phyloP scores from a whole-genome alignment of 768 basidiomycete species.

The Cytidiella melzeri region DNA sequence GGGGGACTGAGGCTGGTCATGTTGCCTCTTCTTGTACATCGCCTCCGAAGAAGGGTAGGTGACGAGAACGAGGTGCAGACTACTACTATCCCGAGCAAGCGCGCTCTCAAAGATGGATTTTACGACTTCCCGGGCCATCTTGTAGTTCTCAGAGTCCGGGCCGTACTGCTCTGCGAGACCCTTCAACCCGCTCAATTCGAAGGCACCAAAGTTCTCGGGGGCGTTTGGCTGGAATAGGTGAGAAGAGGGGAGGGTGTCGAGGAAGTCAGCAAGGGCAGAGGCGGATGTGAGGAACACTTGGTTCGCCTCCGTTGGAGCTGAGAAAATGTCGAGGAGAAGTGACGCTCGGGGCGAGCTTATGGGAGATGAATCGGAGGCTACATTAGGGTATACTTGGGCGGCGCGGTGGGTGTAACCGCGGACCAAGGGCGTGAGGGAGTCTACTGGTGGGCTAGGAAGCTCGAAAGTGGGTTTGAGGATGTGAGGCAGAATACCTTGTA shows the following conservation, averaged over 20 bases:
- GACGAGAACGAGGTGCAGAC: slow-evolving; percentile 47
- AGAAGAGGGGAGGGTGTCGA: slow-evolving; percentile 35
- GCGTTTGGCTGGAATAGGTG: background rate
- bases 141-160: slow-evolving; percentile 48
- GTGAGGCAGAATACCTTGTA: slow-evolving; percentile 58
- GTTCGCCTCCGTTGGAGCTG: slow-evolving; percentile 32
- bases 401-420: slow-evolving; percentile 57
- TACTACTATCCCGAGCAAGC: slow-evolving; percentile 31
- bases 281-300: slow-evolving; percentile 36
- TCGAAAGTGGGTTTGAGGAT: slow-evolving; percentile 43
- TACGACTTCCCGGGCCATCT: slow-evolving; percentile 37
- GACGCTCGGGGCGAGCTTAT: slow-evolving; percentile 24
- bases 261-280: slow-evolving; percentile 46
- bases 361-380: slow-evolving; percentile 36
- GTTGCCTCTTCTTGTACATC: slow-evolving; percentile 28
- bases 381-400: slow-evolving; percentile 45
- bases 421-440: slow-evolving; percentile 46
- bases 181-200: slow-evolving; percentile 47
- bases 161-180: slow-evolving; percentile 44
- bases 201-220: slow-evolving; percentile 45
- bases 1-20: slow-evolving; percentile 38
- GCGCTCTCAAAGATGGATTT: slow-evolving; percentile 42
- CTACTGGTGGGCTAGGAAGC: slow-evolving; percentile 24
- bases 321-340: slow-evolving; percentile 36
- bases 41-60: slow-evolving; percentile 31